phyloP scores from a whole-genome alignment of 805 yeast species.

The Debaryomyces prosopidis region DNA sequence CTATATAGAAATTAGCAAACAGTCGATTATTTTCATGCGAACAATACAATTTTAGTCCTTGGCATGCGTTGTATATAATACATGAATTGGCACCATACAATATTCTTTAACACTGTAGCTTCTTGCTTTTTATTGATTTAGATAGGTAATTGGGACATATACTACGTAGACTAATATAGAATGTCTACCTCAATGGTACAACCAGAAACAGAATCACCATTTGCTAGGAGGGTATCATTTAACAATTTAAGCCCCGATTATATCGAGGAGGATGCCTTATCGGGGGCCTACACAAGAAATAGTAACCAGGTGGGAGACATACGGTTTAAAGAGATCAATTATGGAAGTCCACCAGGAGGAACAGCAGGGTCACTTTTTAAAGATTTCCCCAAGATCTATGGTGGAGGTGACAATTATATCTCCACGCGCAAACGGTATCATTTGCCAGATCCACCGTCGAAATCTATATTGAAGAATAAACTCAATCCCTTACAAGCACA shows the following conservation, averaged over 20 bases:
- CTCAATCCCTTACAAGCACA: slow-evolving; percentile 27
- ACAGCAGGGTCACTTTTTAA: slow-evolving; percentile 9
- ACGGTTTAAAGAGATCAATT: slow-evolving; percentile 13
- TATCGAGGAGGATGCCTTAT: slow-evolving; percentile 11
- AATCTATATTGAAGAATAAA: slow-evolving; percentile 41
- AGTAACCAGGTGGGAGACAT: not conserved
- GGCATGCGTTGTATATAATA: too few relatives aligned
- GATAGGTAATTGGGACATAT: too few relatives aligned
- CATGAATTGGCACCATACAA: too few relatives aligned
- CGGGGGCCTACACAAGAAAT: not conserved
- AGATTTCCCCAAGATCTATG: slow-evolving; percentile 16
- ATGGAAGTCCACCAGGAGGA: slow-evolving; percentile 18
- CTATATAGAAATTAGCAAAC: too few relatives aligned
- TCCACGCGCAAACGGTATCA: slow-evolving; percentile 10
- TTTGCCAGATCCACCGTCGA: slow-evolving; percentile 33
- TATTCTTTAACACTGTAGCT: too few relatives aligned
- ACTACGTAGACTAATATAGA: not conserved
- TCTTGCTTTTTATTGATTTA: too few relatives aligned
- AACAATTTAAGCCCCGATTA: slow-evolving; percentile 38
- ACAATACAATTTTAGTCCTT: too few relatives aligned
- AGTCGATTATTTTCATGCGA: too few relatives aligned
- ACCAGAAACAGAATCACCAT: slow-evolving; percentile 5
- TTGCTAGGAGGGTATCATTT: slow-evolving; percentile 45
- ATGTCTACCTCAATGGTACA: slow-evolving; percentile 1
- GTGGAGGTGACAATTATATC: not conserved